phyloP scores from a whole-genome alignment of 164 flowering plant species.

The Platanus orientalis region DNA sequence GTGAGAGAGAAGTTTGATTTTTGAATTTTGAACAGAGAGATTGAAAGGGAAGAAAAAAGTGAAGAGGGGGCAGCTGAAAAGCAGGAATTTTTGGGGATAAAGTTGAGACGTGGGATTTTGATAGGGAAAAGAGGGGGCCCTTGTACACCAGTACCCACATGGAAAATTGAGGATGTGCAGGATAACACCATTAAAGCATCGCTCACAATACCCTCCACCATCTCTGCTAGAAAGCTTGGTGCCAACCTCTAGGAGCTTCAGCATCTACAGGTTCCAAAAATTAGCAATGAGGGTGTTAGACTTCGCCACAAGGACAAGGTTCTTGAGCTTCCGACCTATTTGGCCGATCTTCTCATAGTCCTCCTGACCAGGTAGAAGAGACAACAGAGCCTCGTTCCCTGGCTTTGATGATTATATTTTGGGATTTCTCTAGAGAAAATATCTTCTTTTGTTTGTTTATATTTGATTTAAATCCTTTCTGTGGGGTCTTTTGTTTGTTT shows the following conservation, averaged over 20 bases:
- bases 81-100: slow-evolving; percentile 48
- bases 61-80: slow-evolving; percentile 44
- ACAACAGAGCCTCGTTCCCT: too few species aligned
- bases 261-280: slow-evolving; percentile 23
- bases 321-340: slow-evolving; percentile 25
- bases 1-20: slow-evolving; percentile 7
- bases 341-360: slow-evolving; percentile 41
- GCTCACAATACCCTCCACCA: slow-evolving; percentile 14
- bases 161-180: slow-evolving; percentile 38
- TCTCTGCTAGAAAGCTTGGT: slow-evolving; percentile 72
- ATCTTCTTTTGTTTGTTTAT: too few species aligned
- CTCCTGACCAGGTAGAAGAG: slow-evolving; percentile 39
- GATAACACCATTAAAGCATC: slow-evolving; percentile 9
- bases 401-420: not conserved
- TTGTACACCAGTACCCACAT: slow-evolving; percentile 62
- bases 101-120: slow-evolving; percentile 50
- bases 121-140: slow-evolving; percentile 57
- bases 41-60: slow-evolving; percentile 32
- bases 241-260: slow-evolving; percentile 67
- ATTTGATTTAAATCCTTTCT: too few species aligned
- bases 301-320: slow-evolving; percentile 31
- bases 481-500: too few species aligned
- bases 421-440: too few species aligned
- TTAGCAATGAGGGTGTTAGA: slow-evolving; percentile 38
- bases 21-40: slow-evolving; percentile 17